Base-by-base conservation (phyloP, 148 eudicot species). In the Pharnaceum exiguum region DNA sequence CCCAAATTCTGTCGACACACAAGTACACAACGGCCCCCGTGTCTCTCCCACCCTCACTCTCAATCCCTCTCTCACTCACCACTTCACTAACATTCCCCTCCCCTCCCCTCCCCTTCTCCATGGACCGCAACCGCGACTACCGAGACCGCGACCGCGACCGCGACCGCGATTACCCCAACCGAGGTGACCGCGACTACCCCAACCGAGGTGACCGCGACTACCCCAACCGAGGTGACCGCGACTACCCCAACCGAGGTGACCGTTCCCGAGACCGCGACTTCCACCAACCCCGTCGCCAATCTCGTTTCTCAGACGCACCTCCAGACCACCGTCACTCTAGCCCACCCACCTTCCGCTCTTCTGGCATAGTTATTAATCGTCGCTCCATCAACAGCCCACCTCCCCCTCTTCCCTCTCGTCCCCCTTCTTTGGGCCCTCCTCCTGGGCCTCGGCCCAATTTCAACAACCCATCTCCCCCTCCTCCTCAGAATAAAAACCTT, bases 351-450 rank as follows among this genome's bases (percentile, higher is more conserved):
- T 61, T 55, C 15, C 77, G 65, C 15, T 71, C 65, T 47, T 54
- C 83, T 7, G 69, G 61, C 5, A 55, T 60, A 10, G 57, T 71
- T 13, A 56, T 39, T 10, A 69, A 50, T 7, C 80, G 56, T 46
- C 75, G 78, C 19, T 57, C 76, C 18, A 77, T 79, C 38, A 78
- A 77, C 12, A 79, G 88, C 26, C 83, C 94, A 2, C 84, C 80
- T 19, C 66, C 76, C 21, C 75, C 49, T 18, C 72, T 64, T 67
- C 59, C 70, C 0, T 66, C 44, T 17, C 74, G 52, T 26, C 50
- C 46, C 8, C 49, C 53, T 2, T 21, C 50, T 16, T 70, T 44
- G 19, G 70, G 71, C n/a, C 48, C 32, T 11, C 58, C 62, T 1
- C 71, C 68, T 22, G 71, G 76, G 12, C 63, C 70, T 7, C 60